phyloP scores from a whole-genome alignment of 495 filamentous ascomycete genomes.

The Monascus purpureus region DNA sequence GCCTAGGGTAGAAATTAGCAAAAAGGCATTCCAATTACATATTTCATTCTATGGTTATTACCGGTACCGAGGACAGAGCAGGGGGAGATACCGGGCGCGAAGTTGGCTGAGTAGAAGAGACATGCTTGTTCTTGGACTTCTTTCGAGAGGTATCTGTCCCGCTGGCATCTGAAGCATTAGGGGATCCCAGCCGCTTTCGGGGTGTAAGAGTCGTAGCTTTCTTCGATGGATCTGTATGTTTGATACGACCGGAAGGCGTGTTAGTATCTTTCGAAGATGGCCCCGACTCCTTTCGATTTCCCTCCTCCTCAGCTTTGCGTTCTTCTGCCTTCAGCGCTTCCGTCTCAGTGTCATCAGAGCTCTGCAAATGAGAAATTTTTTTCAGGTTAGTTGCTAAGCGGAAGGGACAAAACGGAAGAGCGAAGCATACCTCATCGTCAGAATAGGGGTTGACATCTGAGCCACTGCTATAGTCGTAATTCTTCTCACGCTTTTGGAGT shows the following conservation, averaged over 20 bases:
- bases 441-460: slow-evolving; percentile 66
- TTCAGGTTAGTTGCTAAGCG: not conserved
- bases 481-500: slow-evolving; percentile 70
- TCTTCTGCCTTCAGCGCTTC: slow-evolving; percentile 56
- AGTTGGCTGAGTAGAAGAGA: slow-evolving; percentile 37
- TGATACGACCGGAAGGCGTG: slow-evolving; percentile 54
- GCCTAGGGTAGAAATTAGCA: slow-evolving; percentile 15
- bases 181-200: slow-evolving; percentile 78
- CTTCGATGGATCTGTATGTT: slow-evolving; percentile 38
- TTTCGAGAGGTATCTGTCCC: slow-evolving; percentile 81
- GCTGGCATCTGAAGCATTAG: slow-evolving; percentile 74
- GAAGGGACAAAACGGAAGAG: too few species aligned
- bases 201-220: slow-evolving; percentile 34
- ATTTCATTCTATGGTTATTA: too few species aligned
- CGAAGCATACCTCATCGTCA: slow-evolving; percentile 27
- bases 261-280: slow-evolving; percentile 55
- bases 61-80: slow-evolving; percentile 18
- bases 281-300: slow-evolving; percentile 39
- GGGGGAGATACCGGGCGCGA: slow-evolving; percentile 40
- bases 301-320: slow-evolving; percentile 53
- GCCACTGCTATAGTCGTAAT: slow-evolving; percentile 67
- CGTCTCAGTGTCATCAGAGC: slow-evolving; percentile 30
- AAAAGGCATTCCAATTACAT: slow-evolving; percentile 4
- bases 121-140: slow-evolving; percentile 65
- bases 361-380: slow-evolving; percentile 11